Conservation (phyloP, 441 rosid genomes). For the Eutrema salsugineum region DNA sequence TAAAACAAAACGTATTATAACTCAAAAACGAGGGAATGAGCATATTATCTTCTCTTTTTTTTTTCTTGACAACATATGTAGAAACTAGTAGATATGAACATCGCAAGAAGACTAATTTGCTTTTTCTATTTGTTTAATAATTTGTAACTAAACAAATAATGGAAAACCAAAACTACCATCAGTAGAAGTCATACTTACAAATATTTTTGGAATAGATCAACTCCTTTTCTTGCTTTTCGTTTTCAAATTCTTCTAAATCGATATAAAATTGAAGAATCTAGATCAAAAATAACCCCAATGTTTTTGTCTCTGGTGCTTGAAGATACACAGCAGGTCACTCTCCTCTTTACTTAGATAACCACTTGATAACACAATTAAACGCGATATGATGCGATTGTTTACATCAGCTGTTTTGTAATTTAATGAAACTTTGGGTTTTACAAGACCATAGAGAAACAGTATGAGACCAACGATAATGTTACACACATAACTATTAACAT, state of each 20-base stretch:
- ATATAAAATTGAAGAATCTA: no score
- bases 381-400: not conserved
- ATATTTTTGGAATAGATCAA: no score
- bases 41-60: not conserved
- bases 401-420: constrained; percentile 24
- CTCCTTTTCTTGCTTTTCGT: no score
- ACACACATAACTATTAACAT: not conserved
- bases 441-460: not conserved
- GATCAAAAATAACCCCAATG: not conserved
- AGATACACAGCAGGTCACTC: not conserved
- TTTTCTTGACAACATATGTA: not conserved
- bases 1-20: not conserved
- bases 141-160: no score
- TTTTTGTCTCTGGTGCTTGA: not conserved
- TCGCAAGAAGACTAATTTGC: not conserved
- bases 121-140: no score
- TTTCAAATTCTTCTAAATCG: no score
- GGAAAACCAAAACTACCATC: no score
- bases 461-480: not conserved
- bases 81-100: not conserved
- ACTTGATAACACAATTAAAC: not conserved
- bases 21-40: not conserved
- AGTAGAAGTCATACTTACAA: no score
- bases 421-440: not conserved
- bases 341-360: constrained; percentile 9